Evolutionary conservation across 2,329 filamentous ascomycete genomes (phyloP).

Genomic region (Exophiala viscosa): DNA sequence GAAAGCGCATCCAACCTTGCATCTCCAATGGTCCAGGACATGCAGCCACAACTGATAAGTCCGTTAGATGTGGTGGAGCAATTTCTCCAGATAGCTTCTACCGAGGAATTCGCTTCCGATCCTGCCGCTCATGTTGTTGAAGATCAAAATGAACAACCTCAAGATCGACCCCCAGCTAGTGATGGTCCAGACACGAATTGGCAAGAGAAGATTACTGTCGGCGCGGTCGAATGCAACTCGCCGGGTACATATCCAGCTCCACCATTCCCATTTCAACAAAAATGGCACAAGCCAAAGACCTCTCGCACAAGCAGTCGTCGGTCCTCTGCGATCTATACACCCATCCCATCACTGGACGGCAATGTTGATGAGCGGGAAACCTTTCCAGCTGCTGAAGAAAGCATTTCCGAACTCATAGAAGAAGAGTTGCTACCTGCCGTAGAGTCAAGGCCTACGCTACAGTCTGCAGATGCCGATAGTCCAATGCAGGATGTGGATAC

Average conservation of each 20-base stretch:
- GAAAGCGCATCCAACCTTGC: neutral
- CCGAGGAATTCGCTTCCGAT: neutral
- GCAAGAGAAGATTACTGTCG: constrained; percentile 4
- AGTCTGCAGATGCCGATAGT: too few species aligned
- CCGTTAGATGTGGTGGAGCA: constrained; percentile 16
- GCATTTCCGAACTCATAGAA: neutral
- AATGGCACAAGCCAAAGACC: constrained; percentile 1
- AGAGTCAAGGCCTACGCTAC: too few species aligned
- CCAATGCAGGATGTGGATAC: too few species aligned
- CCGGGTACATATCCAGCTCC: constrained; percentile 6
- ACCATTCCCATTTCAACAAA: constrained; percentile 18
- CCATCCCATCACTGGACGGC: constrained; percentile 9
- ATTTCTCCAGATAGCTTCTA: constrained; percentile 17
- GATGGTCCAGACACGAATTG: neutral
- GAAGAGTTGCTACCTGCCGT: too few species aligned
- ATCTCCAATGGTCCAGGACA: neutral
- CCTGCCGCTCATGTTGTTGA: neutral
- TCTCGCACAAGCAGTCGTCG: constrained; percentile 4
- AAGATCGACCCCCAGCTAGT: neutral
- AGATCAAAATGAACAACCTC: neutral
- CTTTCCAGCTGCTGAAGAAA: neutral
- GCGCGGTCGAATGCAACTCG: neutral
- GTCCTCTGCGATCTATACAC: constrained; percentile 1
- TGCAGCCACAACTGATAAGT: neutral
- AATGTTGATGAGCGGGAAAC: constrained; percentile 7